Percentiles rank a stretch among this genome's conserved stretches.
Evolutionary conservation across 176 grass and related monocot genomes (phyloP).

Genomic region (Guadua angustifolia): DNA sequence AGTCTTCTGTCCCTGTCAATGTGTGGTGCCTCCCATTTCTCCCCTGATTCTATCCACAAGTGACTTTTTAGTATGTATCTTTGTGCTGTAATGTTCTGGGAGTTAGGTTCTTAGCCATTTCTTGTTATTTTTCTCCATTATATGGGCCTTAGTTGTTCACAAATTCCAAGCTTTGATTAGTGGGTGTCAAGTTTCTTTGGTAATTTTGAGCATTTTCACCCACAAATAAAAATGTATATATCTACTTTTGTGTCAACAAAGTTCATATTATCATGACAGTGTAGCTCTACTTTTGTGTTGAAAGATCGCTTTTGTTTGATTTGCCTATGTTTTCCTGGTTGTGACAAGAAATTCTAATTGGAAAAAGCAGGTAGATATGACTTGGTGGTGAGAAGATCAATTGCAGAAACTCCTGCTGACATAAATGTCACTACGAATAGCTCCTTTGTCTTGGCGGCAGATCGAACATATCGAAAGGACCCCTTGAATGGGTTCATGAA

Average conservation of each 20-base stretch:
- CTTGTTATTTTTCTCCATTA: neutral
- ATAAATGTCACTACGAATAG: constrained; percentile 55
- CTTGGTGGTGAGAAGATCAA: constrained; percentile 57
- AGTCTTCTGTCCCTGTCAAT: constrained; percentile 8
- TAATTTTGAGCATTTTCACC: neutral
- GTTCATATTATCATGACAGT: neutral
- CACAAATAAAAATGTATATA: neutral
- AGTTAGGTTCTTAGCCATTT: neutral
- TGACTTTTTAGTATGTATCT: neutral
- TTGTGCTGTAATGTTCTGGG: neutral
- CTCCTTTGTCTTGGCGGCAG: constrained; percentile 70
- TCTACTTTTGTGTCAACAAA: neutral
- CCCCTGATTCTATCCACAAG: constrained; percentile 11
- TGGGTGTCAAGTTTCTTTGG: neutral
- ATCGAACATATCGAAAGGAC: constrained; percentile 74
- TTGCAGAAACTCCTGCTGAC: constrained; percentile 56
- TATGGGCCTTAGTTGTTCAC: neutral
- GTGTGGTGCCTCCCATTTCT: constrained; percentile 1
- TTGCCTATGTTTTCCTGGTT: neutral
- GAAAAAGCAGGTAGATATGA: constrained; percentile 46
- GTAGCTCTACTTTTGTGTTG: neutral
- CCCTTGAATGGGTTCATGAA: constrained; percentile 71
- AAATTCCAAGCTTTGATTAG: neutral
- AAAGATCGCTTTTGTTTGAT: neutral
- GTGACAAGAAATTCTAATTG: neutral